These are phyloP conservation scores for Torulaspora maleeae DNA, from an alignment of 805 yeast genomes.

Conservation along the genomic window DNA sequence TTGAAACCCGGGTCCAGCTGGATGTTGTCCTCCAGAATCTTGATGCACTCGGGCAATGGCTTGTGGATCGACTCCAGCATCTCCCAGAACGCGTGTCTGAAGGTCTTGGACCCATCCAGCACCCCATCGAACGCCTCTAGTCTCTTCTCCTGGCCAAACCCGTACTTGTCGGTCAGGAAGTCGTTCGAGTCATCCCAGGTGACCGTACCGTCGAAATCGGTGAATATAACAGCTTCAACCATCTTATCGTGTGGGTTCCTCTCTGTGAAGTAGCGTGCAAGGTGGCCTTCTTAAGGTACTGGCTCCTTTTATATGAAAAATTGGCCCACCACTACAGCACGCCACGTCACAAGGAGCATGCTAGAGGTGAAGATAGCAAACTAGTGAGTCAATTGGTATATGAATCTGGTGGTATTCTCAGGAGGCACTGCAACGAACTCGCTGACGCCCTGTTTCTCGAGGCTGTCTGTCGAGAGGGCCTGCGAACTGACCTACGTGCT, in stretches of 20 bases:
- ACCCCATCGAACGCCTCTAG: conserved; percentile 65
- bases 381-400: conserved; percentile 1
- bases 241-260: conserved; percentile 11
- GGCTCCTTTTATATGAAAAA: conserved; percentile 8
- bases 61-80: conserved; percentile 78
- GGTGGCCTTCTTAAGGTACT: background rate
- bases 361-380: background rate
- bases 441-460: conserved; percentile 54
- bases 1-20: conserved; percentile 87
- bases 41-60: conserved; percentile 80
- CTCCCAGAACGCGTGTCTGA: conserved; percentile 75
- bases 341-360: conserved; percentile 3
- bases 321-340: background rate
- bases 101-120: conserved; percentile 59
- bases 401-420: conserved; percentile 46
- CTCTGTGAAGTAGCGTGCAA: background rate
- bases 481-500: conserved; percentile 47
- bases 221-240: conserved; percentile 75
- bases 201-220: conserved; percentile 98
- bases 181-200: conserved; percentile 95
- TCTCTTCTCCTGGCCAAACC: conserved; percentile 73
- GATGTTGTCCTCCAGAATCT: conserved; percentile 58
- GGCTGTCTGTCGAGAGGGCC: conserved; percentile 36
- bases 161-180: conserved; percentile 79
- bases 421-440: conserved; percentile 90